Base-by-base conservation (phyloP, 768 basidiomycete genomes). In the Xerocomus potaroensis region DNA sequence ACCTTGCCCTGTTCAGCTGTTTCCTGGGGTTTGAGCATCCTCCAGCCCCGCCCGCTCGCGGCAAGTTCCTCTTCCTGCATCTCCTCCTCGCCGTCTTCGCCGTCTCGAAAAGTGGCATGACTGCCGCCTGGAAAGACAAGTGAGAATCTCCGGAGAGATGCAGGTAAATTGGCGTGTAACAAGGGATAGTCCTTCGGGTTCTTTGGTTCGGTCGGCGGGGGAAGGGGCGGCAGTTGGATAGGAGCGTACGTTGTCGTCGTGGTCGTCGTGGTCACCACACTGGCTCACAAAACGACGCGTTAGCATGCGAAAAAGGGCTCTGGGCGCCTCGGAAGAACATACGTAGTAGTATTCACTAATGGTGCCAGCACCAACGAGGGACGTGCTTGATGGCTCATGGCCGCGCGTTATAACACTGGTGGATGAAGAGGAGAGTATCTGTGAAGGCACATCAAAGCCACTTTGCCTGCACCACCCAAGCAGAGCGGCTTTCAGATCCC, bases 171-270 rank as follows among this genome's bases (percentile, higher is more conserved):
- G 14, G 86, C 84, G 66, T 86, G 78, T 34, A 88, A 68, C 22
- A 92, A 71, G 4, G 90, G 90, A 59, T 90, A 92, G 45, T 75
- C 73, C 68, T 91, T 91, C 7, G 83, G 76, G 63, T 91, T 85
- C 56, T 83, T 84, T 18, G 87, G 86, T 9, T 80, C 76, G 1
- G 77, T 67, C 3, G 86, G 87, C 3, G 81, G 69, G 8, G 89
- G 87, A 2, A 91, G 67, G 8, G 83, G 69, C 2, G 90, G 90
- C 3, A 92, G 64, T 31, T 80, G 84, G 52, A 92, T 90, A n/a
- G 90, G 90, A 45, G 90, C 84, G 70, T 92, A 91, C 10, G 84
- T 81, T 2, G 91, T 92, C 1, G 90, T 92, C 2, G 91, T 92
- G 0, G 87, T 90, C 2, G 91, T 92, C n/a, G 87, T 91, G 40